Conservation (phyloP, 805 yeast species). For the Metschnikowia arizonensis region DNA sequence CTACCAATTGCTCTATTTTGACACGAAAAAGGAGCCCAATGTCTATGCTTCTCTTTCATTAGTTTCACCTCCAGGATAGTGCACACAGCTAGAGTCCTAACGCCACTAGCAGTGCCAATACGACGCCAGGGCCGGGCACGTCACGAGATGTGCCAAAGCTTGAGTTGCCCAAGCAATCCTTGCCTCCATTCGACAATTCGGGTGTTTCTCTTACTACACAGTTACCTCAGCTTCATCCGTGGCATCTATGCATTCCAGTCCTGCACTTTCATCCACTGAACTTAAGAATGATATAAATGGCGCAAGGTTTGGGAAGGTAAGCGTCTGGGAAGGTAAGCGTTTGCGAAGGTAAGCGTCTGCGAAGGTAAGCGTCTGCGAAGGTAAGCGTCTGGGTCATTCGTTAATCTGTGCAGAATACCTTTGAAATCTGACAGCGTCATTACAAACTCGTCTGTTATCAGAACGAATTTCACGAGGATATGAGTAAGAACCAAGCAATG, state of each 20-base stretch:
- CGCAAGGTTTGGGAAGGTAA: too few relatives aligned
- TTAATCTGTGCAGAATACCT: too few relatives aligned
- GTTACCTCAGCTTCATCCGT: constrained; percentile 25
- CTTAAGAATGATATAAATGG: background rate
- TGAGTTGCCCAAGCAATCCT: constrained; percentile 12
- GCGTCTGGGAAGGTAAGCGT: background rate
- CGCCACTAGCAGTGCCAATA: background rate
- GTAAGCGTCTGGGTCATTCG: too few relatives aligned
- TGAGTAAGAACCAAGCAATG: too few relatives aligned
- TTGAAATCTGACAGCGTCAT: too few relatives aligned
- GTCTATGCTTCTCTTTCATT: constrained; percentile 41
- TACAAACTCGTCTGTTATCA: too few relatives aligned
- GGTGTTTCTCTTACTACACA: constrained; percentile 10
- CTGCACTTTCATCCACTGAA: background rate
- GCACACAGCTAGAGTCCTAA: background rate
- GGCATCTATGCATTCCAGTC: background rate
- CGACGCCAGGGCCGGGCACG: background rate
- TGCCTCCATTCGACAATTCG: constrained; percentile 23
- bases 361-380: background rate
- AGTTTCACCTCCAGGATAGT: constrained; percentile 24
- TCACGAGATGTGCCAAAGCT: background rate
- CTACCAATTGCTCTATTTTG: too few relatives aligned
- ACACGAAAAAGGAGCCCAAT: constrained; percentile 6
- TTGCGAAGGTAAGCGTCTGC: background rate
- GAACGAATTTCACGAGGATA: too few relatives aligned